Evolutionary conservation across 257 asterid genomes (phyloP).

Genomic region (Plantago major): DNA sequence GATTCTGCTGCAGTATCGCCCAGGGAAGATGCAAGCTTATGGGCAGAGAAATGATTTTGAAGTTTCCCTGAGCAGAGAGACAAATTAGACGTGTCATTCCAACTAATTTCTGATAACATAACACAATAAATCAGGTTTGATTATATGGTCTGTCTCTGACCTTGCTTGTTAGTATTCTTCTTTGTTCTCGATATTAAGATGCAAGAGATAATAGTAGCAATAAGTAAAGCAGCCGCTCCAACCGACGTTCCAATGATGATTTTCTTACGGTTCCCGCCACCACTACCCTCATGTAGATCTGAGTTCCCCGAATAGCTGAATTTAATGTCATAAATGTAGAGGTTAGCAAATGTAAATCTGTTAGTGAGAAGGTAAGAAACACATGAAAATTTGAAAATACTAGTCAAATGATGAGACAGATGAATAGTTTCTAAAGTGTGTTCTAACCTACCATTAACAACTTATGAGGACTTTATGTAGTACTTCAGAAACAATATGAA

Average conservation of each 20-base stretch:
- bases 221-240: conserved; percentile 70
- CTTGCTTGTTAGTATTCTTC: conserved; percentile 42
- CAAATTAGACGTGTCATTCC: conserved; percentile 16
- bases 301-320: conserved; percentile 76
- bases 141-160: conserved; percentile 30
- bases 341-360: conserved; percentile 6
- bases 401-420: neutral
- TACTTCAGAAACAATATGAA: too few relatives aligned
- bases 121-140: neutral
- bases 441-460: too few relatives aligned
- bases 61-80: conserved; percentile 34
- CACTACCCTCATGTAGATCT: conserved; percentile 48
- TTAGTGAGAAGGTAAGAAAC: neutral
- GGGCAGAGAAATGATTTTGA: conserved; percentile 33
- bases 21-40: conserved; percentile 46
- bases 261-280: conserved; percentile 39
- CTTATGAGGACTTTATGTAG: too few relatives aligned
- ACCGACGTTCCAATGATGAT: conserved; percentile 74
- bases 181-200: conserved; percentile 52
- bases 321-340: conserved; percentile 9
- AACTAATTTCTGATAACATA: conserved; percentile 7
- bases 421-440: too few relatives aligned
- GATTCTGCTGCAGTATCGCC: conserved; percentile 64
- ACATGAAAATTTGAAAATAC: neutral
- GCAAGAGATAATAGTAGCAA: conserved; percentile 61